phyloP scores from a whole-genome alignment of 306 rosid genomes.

The Rosa lucieae region DNA sequence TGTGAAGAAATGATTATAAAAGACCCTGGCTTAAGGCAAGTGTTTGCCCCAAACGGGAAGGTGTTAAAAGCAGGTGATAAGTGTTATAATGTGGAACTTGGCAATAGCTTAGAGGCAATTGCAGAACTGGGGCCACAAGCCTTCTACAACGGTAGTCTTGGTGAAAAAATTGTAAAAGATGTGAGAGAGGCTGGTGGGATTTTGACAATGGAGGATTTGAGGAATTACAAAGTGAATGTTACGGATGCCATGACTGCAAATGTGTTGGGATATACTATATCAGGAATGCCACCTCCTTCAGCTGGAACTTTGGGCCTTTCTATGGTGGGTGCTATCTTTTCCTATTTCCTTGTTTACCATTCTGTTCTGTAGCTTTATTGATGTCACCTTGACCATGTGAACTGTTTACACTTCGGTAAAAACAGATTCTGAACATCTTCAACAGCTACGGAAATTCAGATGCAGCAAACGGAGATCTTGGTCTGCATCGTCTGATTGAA shows the following conservation, averaged over 20 bases:
- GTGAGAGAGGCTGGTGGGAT: constrained; percentile 79
- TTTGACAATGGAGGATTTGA: constrained; percentile 82
- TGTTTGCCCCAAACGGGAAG: constrained; percentile 70
- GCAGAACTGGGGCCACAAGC: constrained; percentile 77
- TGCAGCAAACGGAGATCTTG: constrained; percentile 70
- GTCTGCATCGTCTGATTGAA: constrained; percentile 79
- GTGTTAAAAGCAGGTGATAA: constrained; percentile 57
- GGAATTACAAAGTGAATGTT: constrained; percentile 61
- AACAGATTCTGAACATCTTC: constrained; percentile 73
- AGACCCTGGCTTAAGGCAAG: constrained; percentile 64
- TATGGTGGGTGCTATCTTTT: constrained; percentile 46
- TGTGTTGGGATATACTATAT: constrained; percentile 63
- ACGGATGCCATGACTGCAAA: constrained; percentile 56
- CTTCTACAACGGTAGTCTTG: constrained; percentile 77
- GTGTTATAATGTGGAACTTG: constrained; percentile 71
- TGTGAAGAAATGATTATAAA: constrained; percentile 35
- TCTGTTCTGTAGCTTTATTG: neutral
- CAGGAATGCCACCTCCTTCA: constrained; percentile 98
- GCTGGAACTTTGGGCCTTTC: constrained; percentile 83
- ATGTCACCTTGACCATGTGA: neutral
- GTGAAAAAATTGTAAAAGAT: constrained; percentile 76
- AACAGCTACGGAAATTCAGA: constrained; percentile 58
- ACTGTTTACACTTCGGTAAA: constrained; percentile 2
- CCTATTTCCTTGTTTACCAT: constrained; percentile 3
- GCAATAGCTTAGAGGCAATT: constrained; percentile 55